Base-by-base conservation (phyloP, 208 protist species). In the Leishmania arabica region DNA sequence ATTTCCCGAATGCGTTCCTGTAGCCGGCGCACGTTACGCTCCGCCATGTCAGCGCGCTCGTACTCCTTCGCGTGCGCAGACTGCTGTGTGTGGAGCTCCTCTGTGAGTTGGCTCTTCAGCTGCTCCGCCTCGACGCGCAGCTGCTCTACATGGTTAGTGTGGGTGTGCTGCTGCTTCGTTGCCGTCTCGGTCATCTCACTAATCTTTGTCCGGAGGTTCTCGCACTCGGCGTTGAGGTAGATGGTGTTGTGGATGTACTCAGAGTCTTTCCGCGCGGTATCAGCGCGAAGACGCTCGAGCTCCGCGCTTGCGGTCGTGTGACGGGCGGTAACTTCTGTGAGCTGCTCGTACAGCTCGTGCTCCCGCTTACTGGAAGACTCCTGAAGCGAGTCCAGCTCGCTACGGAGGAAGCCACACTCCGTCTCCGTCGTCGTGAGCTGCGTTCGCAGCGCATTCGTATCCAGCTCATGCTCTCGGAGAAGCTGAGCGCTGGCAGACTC, bases 181-280 rank as follows among this genome's bases (percentile, higher is more conserved):
- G 85, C 69, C 37, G 85, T 86, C 53, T 88, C 88, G 17, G 81
- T 81, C 17, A 94, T 79, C 64, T 93, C 93, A 40, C 77, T 86
- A 17, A 95, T 79, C 75, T 93, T 91, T 27, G 77, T 82, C 74
- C 84, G 77, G 34, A 95, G 81, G 75, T 90, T 97, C 64, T 94
- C 95, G 65, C 89, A 86, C 83, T 96, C 90, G 21, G 95, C 92
- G 73, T 88, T 95, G 51, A 95, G 79, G 74, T 91, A 95, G 68
- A 98, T 90, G 45, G 88, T 86, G 84, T 92, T 93, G 75, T 96
- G 91, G 40, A 90, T 87, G 76, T 93, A 95, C 68, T 92, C 89
- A 65, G 91, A 77, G 58, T 98, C 95, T 84, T 94, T 94, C 77
- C 80, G 60, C 53, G 85, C 66, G n/a, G 89, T 72, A 21, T 77